Conservation (phyloP, 164 flowering plant genomes). For the Aristolochia californica region DNA sequence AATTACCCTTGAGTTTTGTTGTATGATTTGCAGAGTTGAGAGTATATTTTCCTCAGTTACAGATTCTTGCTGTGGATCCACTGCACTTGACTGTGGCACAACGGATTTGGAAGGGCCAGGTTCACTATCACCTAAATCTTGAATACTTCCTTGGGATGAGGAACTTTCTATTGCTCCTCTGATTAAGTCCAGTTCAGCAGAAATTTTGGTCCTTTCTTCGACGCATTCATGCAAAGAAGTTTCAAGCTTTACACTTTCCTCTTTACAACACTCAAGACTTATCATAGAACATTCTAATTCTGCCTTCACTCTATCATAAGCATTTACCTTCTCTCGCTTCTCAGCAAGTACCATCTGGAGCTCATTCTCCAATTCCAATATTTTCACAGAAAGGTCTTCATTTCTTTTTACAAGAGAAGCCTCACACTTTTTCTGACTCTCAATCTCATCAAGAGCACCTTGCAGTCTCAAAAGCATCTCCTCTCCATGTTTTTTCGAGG, state of each 20-base stretch:
- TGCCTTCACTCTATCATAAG: constrained; percentile 65
- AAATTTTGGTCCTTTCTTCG: constrained; percentile 35
- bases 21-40: too few species aligned
- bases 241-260: constrained; percentile 78
- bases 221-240: constrained; percentile 49
- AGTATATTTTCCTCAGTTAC: too few species aligned
- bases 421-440: constrained; percentile 70
- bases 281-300: constrained; percentile 77
- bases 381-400: constrained; percentile 51
- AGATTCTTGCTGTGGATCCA: too few species aligned
- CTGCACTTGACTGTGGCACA: too few species aligned
- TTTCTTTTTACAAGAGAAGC: constrained; percentile 55
- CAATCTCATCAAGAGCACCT: constrained; percentile 76
- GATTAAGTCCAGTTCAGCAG: constrained; percentile 27
- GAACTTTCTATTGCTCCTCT: constrained; percentile 31
- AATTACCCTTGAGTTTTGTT: too few species aligned
- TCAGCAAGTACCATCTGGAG: constrained; percentile 41
- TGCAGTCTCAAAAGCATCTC: constrained; percentile 84
- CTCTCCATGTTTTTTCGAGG: constrained; percentile 80
- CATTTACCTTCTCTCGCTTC: constrained; percentile 54
- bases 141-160: constrained; percentile 8
- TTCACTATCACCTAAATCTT: constrained; percentile 11
- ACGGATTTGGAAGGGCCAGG: constrained; percentile 6
- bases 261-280: constrained; percentile 87
- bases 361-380: constrained; percentile 64